Evolutionary conservation across 768 basidiomycete genomes (phyloP).

Genomic region (Termitomyces sp.): DNA sequence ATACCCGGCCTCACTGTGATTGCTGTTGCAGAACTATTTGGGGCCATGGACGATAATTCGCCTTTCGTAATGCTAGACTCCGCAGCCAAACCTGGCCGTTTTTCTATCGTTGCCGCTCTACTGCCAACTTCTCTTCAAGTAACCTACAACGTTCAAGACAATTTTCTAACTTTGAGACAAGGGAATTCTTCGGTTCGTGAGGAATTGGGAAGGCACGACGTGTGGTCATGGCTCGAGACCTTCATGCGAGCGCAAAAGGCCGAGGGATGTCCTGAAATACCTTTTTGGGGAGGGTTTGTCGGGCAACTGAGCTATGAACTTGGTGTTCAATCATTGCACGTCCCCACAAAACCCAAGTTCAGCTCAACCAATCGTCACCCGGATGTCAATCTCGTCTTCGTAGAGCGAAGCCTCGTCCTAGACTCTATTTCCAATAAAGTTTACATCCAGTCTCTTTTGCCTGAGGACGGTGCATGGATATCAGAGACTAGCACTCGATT

Average conservation of each 20-base stretch:
- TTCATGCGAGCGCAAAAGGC: constrained; percentile 59
- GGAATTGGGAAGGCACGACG: constrained; percentile 43
- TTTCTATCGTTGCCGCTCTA: constrained; percentile 68
- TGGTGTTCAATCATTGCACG: constrained; percentile 53
- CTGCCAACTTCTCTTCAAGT: constrained; percentile 51
- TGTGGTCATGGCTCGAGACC: constrained; percentile 74
- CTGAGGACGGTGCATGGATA: constrained; percentile 62
- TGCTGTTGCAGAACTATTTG: constrained; percentile 58
- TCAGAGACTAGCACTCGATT: constrained; percentile 34
- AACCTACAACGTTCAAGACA: constrained; percentile 51
- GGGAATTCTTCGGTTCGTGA: constrained; percentile 32
- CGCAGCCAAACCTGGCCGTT: constrained; percentile 70
- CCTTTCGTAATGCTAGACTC: constrained; percentile 76
- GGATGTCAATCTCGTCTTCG: constrained; percentile 73
- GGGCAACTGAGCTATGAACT: constrained; percentile 81
- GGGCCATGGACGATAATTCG: constrained; percentile 51
- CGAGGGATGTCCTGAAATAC: constrained; percentile 40
- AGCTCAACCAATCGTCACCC: constrained; percentile 40
- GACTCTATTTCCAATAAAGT: constrained; percentile 47
- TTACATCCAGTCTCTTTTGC: constrained; percentile 63
- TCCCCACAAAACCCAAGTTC: constrained; percentile 28
- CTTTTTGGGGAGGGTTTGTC: constrained; percentile 83
- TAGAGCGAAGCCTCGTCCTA: constrained; percentile 73
- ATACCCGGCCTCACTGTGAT: constrained; percentile 38
- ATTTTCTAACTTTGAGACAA: constrained; percentile 40